Evolutionary conservation across 1,284 basidiomycete genomes (phyloP).

Genomic region (Cutaneotrichosporon cavernicola): DNA sequence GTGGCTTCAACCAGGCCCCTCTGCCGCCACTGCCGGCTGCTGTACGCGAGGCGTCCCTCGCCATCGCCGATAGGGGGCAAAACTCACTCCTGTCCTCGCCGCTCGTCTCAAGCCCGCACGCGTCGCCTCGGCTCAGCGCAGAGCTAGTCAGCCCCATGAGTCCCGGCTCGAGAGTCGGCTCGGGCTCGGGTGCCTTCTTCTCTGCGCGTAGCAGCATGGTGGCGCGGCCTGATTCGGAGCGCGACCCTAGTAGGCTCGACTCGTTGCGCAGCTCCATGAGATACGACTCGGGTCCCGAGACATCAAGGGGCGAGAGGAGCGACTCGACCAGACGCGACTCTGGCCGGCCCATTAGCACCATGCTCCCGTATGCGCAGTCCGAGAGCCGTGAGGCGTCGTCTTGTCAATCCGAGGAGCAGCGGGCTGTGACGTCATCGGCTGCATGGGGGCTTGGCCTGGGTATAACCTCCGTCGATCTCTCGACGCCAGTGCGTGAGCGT

Average conservation of each 20-base stretch:
- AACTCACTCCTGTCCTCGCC: conserved; percentile 3
- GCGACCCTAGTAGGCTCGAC: not conserved
- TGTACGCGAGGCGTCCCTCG: conserved; percentile 7
- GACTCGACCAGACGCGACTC: not conserved
- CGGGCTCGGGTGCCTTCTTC: conserved; percentile 4
- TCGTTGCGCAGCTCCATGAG: not conserved
- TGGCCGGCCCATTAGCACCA: not conserved
- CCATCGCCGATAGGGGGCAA: not conserved
- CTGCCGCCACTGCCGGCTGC: not conserved
- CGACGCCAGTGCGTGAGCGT: not conserved
- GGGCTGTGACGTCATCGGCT: not conserved
- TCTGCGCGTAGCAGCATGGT: conserved; percentile 6
- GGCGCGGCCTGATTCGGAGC: not conserved
- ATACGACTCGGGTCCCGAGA: not conserved
- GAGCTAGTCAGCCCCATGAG: not conserved
- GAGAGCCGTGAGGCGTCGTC: not conserved
- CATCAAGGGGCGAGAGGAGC: not conserved
- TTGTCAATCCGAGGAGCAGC: not conserved
- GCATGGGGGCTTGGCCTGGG: not conserved
- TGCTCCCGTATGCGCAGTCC: not conserved
- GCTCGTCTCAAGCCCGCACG: not conserved
- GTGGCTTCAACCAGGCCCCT: not conserved
- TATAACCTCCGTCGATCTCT: not conserved
- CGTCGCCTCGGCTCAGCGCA: not conserved
- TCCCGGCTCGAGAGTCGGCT: not conserved